Percentiles rank a stretch among this genome's conserved stretches.
phyloP scores from a whole-genome alignment of 495 filamentous ascomycete genomes.

The Massariosphaeria phaeospora region DNA sequence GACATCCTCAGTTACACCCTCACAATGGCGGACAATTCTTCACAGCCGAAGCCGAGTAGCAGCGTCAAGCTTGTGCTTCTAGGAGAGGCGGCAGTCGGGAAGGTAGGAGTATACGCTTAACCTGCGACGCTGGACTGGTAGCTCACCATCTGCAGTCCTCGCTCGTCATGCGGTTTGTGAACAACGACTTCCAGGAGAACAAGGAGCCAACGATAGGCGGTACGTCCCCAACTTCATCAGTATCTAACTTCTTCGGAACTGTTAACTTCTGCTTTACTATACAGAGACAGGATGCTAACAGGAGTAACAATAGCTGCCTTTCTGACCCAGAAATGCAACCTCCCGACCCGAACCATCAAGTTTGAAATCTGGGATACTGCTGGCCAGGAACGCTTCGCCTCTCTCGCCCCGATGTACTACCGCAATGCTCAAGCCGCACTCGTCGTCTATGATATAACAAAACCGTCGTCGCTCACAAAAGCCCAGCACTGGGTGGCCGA shows the following conservation, averaged over 20 bases:
- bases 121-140: not conserved
- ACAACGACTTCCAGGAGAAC: conserved; percentile 99
- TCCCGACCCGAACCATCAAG: conserved; percentile 94
- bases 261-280: not conserved
- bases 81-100: conserved; percentile 95
- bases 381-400: conserved; percentile 96
- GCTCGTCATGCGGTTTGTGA: conserved; percentile 95
- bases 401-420: conserved; percentile 98
- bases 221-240: conserved; percentile 45
- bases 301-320: conserved; percentile 76
- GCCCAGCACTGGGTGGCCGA: conserved; percentile 99
- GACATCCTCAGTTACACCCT: too few species aligned
- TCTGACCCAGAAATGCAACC: conserved; percentile 95
- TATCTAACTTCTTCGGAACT: not conserved
- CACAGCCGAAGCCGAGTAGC: conserved; percentile 88
- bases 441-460: conserved; percentile 97
- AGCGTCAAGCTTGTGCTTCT: conserved; percentile 98
- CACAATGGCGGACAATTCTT: conserved; percentile 41
- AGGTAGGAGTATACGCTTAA: conserved; percentile 54
- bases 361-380: conserved; percentile 99
- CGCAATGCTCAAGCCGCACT: conserved; percentile 98
- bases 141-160: conserved; percentile 65
- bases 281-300: too few species aligned
- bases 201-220: conserved; percentile 99
- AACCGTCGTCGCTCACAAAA: conserved; percentile 90